These are phyloP conservation scores for Nicotiana benthamiana DNA, from an alignment of 257 asterid genomes.

Conservation along the genomic window DNA sequence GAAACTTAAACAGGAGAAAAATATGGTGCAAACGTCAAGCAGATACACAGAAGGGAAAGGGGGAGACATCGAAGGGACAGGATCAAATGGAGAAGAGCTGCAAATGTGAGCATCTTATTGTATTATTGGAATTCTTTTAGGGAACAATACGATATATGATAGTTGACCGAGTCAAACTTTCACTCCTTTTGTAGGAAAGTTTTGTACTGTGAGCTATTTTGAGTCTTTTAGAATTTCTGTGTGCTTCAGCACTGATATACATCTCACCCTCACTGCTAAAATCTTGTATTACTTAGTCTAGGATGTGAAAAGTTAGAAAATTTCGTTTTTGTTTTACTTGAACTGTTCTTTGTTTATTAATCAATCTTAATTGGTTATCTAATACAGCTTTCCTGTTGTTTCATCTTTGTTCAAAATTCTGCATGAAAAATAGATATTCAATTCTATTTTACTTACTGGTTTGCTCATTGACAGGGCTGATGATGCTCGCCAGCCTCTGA, in stretches of 20 bases:
- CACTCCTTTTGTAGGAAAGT: not conserved
- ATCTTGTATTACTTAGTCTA: not conserved
- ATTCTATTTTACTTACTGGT: slow-evolving; percentile 13
- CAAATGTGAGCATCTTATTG: slow-evolving; percentile 50
- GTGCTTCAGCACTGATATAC: not conserved
- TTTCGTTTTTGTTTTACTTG: not conserved
- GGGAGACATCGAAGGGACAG: slow-evolving; percentile 66
- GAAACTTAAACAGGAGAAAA: slow-evolving; percentile 62
- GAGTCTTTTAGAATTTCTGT: not conserved
- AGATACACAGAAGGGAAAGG: slow-evolving; percentile 55
- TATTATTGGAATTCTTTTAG: not conserved
- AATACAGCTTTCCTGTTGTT: not conserved
- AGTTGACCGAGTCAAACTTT: not conserved
- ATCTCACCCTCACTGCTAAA: not conserved
- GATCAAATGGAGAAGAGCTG: slow-evolving; percentile 67
- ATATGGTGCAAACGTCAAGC: slow-evolving; percentile 37
- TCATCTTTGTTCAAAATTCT: not conserved
- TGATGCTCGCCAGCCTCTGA: slow-evolving; percentile 67
- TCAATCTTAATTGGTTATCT: slow-evolving; percentile 21
- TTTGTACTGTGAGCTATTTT: no score
- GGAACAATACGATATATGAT: not conserved
- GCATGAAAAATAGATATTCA: not conserved
- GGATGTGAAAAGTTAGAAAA: not conserved
- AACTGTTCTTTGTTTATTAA: not conserved
- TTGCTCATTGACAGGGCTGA: slow-evolving; percentile 37